These are phyloP conservation scores for Marasmius tenuissimus DNA, from an alignment of 1,284 basidiomycete species.

Conservation along the genomic window DNA sequence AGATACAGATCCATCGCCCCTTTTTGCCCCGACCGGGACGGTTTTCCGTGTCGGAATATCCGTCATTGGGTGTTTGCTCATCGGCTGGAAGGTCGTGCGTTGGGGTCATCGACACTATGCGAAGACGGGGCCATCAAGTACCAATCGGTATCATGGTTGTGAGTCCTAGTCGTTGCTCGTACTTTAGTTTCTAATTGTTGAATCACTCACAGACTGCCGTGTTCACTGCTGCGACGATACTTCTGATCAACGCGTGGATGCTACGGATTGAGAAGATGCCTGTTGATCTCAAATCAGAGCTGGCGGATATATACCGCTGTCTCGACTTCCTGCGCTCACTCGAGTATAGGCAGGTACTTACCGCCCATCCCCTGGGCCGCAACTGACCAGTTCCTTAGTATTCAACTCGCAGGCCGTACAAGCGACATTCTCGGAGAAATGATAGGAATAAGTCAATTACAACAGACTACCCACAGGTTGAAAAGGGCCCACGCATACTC, in stretches of 20 bases:
- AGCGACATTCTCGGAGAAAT: neutral
- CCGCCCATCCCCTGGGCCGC: neutral
- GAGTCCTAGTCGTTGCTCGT: neutral
- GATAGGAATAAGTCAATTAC: neutral
- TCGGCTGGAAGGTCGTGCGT: constrained; percentile 47
- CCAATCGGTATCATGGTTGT: neutral
- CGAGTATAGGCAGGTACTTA: constrained; percentile 15
- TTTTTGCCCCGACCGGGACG: constrained; percentile 42
- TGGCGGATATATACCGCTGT: neutral
- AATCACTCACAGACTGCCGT: neutral
- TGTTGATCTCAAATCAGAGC: neutral
- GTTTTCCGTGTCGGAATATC: constrained; percentile 32
- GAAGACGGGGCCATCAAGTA: neutral
- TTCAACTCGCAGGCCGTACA: neutral
- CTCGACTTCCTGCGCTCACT: neutral
- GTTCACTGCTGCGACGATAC: constrained; percentile 22
- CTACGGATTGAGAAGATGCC: constrained; percentile 20
- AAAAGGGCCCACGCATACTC: neutral
- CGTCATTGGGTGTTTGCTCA: constrained; percentile 17
- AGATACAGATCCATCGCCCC: constrained; percentile 59
- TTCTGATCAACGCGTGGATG: constrained; percentile 61
- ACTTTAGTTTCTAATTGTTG: neutral
- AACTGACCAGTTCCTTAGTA: neutral
- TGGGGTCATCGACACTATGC: constrained; percentile 41
- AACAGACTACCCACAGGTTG: neutral